phyloP scores from a whole-genome alignment of 1,139 yeast species.

The Pneumocystis canis region DNA sequence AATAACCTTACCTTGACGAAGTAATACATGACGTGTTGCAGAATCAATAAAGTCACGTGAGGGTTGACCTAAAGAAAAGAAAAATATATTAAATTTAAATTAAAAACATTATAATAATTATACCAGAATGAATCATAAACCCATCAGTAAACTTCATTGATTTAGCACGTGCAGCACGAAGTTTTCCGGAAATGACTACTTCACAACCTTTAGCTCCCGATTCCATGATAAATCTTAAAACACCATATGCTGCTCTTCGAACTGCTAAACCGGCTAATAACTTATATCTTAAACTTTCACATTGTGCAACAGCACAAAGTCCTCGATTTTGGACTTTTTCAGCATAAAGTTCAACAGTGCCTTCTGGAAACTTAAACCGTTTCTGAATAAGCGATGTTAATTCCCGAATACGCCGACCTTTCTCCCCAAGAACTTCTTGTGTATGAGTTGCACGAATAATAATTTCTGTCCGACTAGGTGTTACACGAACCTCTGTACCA shows the following conservation, averaged over 20 bases:
- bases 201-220: conserved; percentile 99
- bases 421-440: conserved; percentile 97
- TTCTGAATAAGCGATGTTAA: conserved; percentile 93
- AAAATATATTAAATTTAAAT: neutral
- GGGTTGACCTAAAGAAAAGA: conserved; percentile 83
- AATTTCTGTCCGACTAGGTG: conserved; percentile 95
- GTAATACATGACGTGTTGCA: conserved; percentile 98
- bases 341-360: conserved; percentile 88
- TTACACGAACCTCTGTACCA: conserved; percentile 98
- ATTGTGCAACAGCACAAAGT: conserved; percentile 98
- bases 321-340: conserved; percentile 99
- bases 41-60: conserved; percentile 94
- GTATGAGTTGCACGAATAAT: conserved; percentile 99
- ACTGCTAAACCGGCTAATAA: conserved; percentile 97
- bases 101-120: neutral
- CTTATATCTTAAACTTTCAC: conserved; percentile 97
- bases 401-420: conserved; percentile 99
- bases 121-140: conserved; percentile 86
- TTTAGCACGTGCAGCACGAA: conserved; percentile 99
- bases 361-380: conserved; percentile 95
- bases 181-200: conserved; percentile 98
- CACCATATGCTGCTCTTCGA: conserved; percentile 99
- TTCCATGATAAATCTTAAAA: conserved; percentile 99
- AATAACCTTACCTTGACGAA: conserved; percentile 58
- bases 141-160: conserved; percentile 99